Evolutionary conservation across 345 rosid genomes (phyloP).

Genomic region (Citrus trifoliata): DNA sequence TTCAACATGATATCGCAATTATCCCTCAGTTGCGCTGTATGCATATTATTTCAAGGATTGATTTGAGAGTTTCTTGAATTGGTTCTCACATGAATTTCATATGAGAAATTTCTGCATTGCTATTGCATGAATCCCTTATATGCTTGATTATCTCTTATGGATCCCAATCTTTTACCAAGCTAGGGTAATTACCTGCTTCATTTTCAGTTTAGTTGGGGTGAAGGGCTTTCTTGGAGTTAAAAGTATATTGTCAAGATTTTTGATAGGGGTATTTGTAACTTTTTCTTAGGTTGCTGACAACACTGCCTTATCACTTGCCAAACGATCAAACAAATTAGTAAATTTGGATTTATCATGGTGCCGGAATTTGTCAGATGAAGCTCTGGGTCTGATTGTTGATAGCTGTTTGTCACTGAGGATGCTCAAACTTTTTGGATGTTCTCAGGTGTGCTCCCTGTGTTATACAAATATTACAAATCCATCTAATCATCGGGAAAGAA

Average conservation of each 20-base stretch:
- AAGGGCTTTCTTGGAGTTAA: background rate
- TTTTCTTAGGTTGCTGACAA: slow-evolving; percentile 56
- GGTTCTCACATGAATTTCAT: background rate
- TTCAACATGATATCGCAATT: background rate
- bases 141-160: background rate
- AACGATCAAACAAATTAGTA: slow-evolving; percentile 40
- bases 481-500: background rate
- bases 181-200: background rate
- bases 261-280: background rate
- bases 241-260: background rate
- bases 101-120: background rate
- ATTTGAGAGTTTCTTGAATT: background rate
- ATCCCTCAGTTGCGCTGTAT: background rate
- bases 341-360: slow-evolving; percentile 85
- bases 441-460: slow-evolving; percentile 48
- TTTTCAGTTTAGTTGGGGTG: background rate
- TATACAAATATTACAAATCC: background rate
- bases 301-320: slow-evolving; percentile 71
- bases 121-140: background rate
- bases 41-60: background rate
- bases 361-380: slow-evolving; percentile 59
- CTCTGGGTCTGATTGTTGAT: slow-evolving; percentile 81
- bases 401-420: slow-evolving; percentile 62
- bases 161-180: background rate
- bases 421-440: slow-evolving; percentile 83